Evolutionary conservation across 1,284 basidiomycete species (phyloP).

Genomic region (Cystobasidium sp.): DNA sequence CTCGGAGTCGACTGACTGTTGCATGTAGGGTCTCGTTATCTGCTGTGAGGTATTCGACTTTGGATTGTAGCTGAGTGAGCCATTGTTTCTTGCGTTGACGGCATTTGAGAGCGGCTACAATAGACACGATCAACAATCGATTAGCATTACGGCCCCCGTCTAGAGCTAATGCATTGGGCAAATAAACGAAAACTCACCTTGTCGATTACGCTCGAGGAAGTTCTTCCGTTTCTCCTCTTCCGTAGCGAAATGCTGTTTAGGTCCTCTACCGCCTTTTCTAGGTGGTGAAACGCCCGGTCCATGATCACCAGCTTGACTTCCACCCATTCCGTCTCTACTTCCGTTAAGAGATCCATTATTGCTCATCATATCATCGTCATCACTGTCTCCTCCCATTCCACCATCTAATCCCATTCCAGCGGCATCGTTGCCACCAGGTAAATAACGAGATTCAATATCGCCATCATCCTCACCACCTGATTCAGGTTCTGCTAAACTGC

Average conservation of each 20-base stretch:
- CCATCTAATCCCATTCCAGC: background rate
- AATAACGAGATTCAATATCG: background rate
- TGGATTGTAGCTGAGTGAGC: conserved; percentile 88
- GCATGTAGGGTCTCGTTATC: conserved; percentile 89
- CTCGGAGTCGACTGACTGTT: conserved; percentile 61
- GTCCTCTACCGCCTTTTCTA: conserved; percentile 31
- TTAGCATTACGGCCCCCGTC: background rate
- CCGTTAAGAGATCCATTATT: conserved; percentile 24
- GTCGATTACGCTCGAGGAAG: conserved; percentile 90
- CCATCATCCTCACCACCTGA: conserved; percentile 32
- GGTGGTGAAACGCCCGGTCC: conserved; percentile 11
- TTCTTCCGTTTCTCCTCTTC: conserved; percentile 94
- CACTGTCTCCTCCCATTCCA: conserved; percentile 56
- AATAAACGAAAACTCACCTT: conserved; percentile 65
- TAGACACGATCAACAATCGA: conserved; percentile 4
- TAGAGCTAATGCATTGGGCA: background rate
- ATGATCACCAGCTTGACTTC: conserved; percentile 23
- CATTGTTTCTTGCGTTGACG: conserved; percentile 98
- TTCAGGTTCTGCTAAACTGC: background rate
- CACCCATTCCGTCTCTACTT: conserved; percentile 6
- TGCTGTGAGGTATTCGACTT: conserved; percentile 83
- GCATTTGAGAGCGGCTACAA: conserved; percentile 90
- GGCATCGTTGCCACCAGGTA: background rate
- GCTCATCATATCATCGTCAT: conserved; percentile 58
- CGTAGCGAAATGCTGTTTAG: conserved; percentile 65